These are phyloP conservation scores for Penicillium odoratum DNA, from an alignment of 495 filamentous ascomycete genomes.

Conservation along the genomic window DNA sequence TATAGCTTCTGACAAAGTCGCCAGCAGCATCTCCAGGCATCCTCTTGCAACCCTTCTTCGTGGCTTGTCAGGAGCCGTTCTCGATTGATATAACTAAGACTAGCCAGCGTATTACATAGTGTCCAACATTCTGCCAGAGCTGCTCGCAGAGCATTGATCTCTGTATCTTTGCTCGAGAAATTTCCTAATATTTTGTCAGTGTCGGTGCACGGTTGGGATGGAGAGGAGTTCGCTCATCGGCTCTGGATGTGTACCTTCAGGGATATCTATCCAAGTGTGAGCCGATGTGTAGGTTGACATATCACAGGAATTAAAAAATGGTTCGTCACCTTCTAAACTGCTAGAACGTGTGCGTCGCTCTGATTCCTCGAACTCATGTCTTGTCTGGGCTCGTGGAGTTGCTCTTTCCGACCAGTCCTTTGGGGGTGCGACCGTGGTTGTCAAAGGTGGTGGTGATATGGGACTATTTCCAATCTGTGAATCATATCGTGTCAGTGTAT, in stretches of 20 bases:
- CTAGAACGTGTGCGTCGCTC: slow-evolving; percentile 50
- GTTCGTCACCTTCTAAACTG: slow-evolving; percentile 69
- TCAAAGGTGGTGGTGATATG: slow-evolving; percentile 63
- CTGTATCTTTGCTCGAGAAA: slow-evolving; percentile 55
- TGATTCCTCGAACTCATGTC: slow-evolving; percentile 65
- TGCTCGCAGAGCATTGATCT: slow-evolving; percentile 69
- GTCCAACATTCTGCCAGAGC: slow-evolving; percentile 93
- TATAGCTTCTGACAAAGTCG: slow-evolving; percentile 85
- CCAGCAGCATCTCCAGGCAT: slow-evolving; percentile 92
- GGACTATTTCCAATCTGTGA: slow-evolving; percentile 36
- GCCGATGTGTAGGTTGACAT: not conserved
- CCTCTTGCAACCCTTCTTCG: slow-evolving; percentile 72
- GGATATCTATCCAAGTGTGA: slow-evolving; percentile 39
- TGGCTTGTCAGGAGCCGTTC: slow-evolving; percentile 69
- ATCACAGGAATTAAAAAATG: slow-evolving; percentile 3
- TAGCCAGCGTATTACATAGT: slow-evolving; percentile 85
- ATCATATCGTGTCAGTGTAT: not conserved
- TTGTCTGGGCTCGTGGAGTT: slow-evolving; percentile 80
- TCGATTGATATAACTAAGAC: slow-evolving; percentile 80
- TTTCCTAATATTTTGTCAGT: slow-evolving; percentile 21
- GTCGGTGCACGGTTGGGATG: not conserved
- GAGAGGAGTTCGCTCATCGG: not conserved
- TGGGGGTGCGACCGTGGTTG: slow-evolving; percentile 66
- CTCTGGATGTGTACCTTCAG: slow-evolving; percentile 33
- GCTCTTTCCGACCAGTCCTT: slow-evolving; percentile 64